Conservation (phyloP, 2,329 filamentous ascomycete genomes). For the Talaromyces piceae region DNA sequence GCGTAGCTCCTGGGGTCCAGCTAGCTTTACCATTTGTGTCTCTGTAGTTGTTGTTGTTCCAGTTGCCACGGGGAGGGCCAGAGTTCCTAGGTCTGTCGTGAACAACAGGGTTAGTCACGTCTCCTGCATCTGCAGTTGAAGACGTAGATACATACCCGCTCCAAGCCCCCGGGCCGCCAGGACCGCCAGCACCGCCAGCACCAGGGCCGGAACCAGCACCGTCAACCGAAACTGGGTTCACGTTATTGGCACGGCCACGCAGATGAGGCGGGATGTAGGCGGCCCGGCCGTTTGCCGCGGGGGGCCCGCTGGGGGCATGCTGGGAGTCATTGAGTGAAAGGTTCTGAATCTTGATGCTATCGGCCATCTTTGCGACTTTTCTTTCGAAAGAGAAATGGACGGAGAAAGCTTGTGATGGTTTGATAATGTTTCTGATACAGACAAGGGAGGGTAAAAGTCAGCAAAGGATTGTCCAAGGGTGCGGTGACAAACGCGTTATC, state of each 20-base stretch:
- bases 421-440: too few species aligned
- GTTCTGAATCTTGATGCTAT: slow-evolving; percentile 34
- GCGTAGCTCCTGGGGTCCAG: slow-evolving; percentile 31
- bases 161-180: slow-evolving; percentile 24
- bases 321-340: slow-evolving; percentile 53
- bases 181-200: neutral
- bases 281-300: slow-evolving; percentile 41
- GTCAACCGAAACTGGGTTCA: slow-evolving; percentile 21
- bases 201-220: slow-evolving; percentile 32
- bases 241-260: slow-evolving; percentile 32
- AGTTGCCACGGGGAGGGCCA: slow-evolving; percentile 37
- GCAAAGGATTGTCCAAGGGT: neutral
- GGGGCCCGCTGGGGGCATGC: slow-evolving; percentile 40
- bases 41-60: slow-evolving; percentile 50
- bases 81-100: slow-evolving; percentile 16
- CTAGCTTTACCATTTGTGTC: slow-evolving; percentile 33
- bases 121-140: neutral
- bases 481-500: neutral
- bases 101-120: slow-evolving; percentile 7
- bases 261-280: slow-evolving; percentile 62
- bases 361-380: slow-evolving; percentile 23
- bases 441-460: neutral
- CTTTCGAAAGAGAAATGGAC: neutral
- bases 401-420: neutral
- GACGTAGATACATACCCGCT: slow-evolving; percentile 17